Conservation (phyloP, 208 protist species). For the Lotmaria passim region DNA sequence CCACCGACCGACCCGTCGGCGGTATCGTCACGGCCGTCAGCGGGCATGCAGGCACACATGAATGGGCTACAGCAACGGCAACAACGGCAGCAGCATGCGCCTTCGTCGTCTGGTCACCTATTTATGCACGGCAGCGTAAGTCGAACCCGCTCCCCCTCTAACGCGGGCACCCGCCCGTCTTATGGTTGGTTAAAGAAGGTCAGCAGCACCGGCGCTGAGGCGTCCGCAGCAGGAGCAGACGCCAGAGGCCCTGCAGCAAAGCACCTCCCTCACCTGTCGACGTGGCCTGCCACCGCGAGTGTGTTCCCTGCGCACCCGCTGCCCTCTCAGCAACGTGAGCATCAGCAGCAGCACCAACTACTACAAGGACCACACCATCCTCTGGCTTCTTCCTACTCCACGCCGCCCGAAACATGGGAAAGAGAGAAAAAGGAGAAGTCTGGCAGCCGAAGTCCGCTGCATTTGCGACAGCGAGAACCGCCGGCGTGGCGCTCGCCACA, state of each 20-base stretch:
- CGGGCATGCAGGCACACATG: background rate
- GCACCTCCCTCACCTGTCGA: background rate
- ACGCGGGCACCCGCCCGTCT: background rate
- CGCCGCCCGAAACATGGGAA: background rate
- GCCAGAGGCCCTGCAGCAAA: background rate
- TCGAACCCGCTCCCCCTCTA: constrained; percentile 18
- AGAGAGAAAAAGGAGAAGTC: no score
- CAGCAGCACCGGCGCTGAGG: constrained; percentile 5
- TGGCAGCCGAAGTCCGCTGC: constrained; percentile 8
- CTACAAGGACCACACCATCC: background rate
- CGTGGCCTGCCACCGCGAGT: background rate
- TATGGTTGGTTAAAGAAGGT: constrained; percentile 20
- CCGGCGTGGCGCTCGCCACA: constrained; percentile 39
- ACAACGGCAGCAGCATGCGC: background rate
- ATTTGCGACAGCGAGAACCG: constrained; percentile 23
- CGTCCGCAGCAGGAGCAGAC: background rate
- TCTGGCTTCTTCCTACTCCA: background rate
- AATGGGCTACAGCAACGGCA: background rate
- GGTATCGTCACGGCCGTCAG: background rate
- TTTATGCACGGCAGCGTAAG: constrained; percentile 28
- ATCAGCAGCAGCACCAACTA: background rate
- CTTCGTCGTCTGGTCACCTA: constrained; percentile 17
- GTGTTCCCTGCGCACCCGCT: constrained; percentile 4
- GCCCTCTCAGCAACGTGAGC: background rate
- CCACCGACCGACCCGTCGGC: background rate